Base-by-base conservation (phyloP, 805 yeast species). In the Wickerhamiella spandovensis region DNA sequence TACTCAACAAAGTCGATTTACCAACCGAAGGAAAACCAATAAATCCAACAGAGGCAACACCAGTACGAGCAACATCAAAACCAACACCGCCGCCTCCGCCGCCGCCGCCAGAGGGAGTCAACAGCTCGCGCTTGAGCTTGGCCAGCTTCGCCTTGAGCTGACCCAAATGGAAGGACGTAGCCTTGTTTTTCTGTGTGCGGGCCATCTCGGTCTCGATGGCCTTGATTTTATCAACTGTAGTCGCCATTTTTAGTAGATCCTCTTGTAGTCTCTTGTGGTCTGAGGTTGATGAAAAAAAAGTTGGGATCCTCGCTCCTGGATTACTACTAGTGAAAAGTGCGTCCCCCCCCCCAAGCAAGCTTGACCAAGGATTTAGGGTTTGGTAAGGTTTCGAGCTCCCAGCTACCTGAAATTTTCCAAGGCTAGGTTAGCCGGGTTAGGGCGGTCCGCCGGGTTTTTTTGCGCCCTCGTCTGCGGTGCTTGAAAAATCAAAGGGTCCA, bases 21-120 rank as follows among this genome's bases (percentile, higher is more conserved):
- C 92, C 92, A 2, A 92, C 98, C 0, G 97, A 89, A 1, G 99
- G 99, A 65, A 92, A 92, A 2, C 99, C 99, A 43, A 92, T 95
- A 64, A 89, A 92, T 9, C 98, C 99, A 48, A 92, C 94, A 8
- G 95, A 79, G 3, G 96, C 97, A 13, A 86, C 96, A 69, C 99
- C 99, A 0, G 97, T 90, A 67, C 96, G 79, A n/a, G 95, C 95
- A 44, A 92, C 97, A 71, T 92, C 99, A 68, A 92, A 92, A 7
- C 98, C 98, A 21, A 77, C 79, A 56, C 97, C 97, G 20, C 78
- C 85, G 51, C 92, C 95, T 52, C 96, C 95, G 35, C 96, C 96
- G 39, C 88, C 76, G 18, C 85, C 78, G 13, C 79, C 66, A 0
- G 81, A 70, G 47, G 82, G 83, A 2, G 84, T 78, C 54, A 92